A percentile compares a stretch with the other conserved stretches of the same genome.
phyloP scores from a whole-genome alignment of 1,139 yeast species.

The Yamadazyma sp. region DNA sequence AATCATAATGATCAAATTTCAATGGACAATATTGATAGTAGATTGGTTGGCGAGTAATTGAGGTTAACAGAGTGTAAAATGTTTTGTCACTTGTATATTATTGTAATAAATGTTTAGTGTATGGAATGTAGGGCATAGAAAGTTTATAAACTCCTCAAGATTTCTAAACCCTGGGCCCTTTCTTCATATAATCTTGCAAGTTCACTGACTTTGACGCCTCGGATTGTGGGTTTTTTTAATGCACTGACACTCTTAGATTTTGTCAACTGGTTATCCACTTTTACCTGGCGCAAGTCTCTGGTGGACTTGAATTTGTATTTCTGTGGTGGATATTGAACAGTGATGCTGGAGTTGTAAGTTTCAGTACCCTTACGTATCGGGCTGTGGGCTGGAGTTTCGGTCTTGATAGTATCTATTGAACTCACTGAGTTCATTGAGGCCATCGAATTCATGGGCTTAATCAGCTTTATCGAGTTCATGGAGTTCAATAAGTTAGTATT shows the following conservation, averaged over 20 bases:
- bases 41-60: slow-evolving; percentile 45
- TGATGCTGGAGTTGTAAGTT: slow-evolving; percentile 8
- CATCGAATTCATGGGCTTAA: slow-evolving; percentile 3
- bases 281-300: slow-evolving; percentile 4
- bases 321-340: slow-evolving; percentile 41
- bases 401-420: slow-evolving; percentile 1
- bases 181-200: slow-evolving; percentile 58
- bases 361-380: slow-evolving; percentile 1
- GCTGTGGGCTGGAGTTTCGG: not conserved
- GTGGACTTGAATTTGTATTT: slow-evolving; percentile 29
- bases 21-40: slow-evolving; percentile 49
- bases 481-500: slow-evolving; percentile 2
- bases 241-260: not conserved
- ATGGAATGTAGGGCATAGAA: not conserved
- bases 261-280: slow-evolving; percentile 6
- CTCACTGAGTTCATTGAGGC: slow-evolving; percentile 3
- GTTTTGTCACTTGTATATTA: slow-evolving; percentile 12
- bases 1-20: slow-evolving; percentile 37
- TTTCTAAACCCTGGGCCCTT: slow-evolving; percentile 51
- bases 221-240: slow-evolving; percentile 39
- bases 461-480: slow-evolving; percentile 2
- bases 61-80: slow-evolving; percentile 3
- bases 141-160: slow-evolving; percentile 32
- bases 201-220: slow-evolving; percentile 56
- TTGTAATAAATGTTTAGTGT: slow-evolving; percentile 13